A percentile compares a stretch with the other conserved stretches of the same genome.
Conservation (phyloP, 2,329 filamentous ascomycete species). For the Diaporthe longicolla region DNA sequence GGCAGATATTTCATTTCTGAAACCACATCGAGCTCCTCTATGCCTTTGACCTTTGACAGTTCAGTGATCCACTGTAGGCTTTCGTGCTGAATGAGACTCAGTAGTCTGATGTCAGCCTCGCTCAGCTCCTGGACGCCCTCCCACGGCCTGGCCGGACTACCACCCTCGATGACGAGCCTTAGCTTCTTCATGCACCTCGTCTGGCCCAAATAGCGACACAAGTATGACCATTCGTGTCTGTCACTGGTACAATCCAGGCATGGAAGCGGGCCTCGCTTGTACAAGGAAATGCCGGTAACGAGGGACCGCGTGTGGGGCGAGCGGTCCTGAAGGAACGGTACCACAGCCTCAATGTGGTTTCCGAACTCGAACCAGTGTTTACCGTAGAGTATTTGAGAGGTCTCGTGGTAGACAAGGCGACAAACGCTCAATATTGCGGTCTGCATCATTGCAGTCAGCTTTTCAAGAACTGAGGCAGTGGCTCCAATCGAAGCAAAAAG, state of each 20-base stretch:
- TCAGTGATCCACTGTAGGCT: constrained; percentile 71
- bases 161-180: constrained; percentile 68
- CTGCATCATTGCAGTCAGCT: background rate
- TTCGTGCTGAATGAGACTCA: constrained; percentile 61
- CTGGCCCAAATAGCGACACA: constrained; percentile 63
- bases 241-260: constrained; percentile 65
- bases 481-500: background rate
- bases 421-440: constrained; percentile 61
- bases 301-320: constrained; percentile 62
- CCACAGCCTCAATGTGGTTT: constrained; percentile 70
- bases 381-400: constrained; percentile 68
- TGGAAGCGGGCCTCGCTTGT: constrained; percentile 68
- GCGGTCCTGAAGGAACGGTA: constrained; percentile 69
- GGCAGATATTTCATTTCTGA: constrained; percentile 69
- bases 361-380: constrained; percentile 72
- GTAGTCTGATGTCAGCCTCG: constrained; percentile 61
- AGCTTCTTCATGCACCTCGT: constrained; percentile 58
- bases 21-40: constrained; percentile 65
- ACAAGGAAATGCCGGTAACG: constrained; percentile 65
- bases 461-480: background rate
- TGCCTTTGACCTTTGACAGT: constrained; percentile 63
- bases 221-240: constrained; percentile 66
- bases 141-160: constrained; percentile 63
- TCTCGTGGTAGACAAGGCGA: constrained; percentile 67
- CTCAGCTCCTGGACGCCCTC: constrained; percentile 62